Base-by-base conservation (phyloP, 1,284 basidiomycete species). In the Anthracocystis panici-leucophaei region DNA sequence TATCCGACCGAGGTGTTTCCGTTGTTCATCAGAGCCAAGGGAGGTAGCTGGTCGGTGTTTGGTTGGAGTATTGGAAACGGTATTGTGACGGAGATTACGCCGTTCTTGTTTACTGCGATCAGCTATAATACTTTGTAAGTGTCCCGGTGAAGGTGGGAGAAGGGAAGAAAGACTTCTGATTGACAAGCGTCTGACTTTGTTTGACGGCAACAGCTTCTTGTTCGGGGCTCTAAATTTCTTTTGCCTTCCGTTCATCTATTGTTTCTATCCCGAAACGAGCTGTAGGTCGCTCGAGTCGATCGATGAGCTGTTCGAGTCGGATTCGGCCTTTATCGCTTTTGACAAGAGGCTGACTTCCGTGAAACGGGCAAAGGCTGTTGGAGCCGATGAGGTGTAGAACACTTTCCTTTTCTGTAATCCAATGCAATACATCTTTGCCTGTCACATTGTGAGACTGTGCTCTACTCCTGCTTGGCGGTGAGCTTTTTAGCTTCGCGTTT, bases 121-220 rank as follows among this genome's bases (percentile, higher is more conserved):
- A 58, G 62, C 41, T 70, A 49, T 49, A 70, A 70, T 31, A 70
- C 67, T 0, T 70, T 70, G 65, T 68, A 62, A 68, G 65, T 62
- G 49, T 51, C 31, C 12, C 35, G 12, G 12, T 14, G 14, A 16
- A 16, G 14, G 12, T 16, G 12, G 35, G 4, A 5, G 12, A 38
- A 38, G 11, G 12, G 35, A 16, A 12, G 35, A 16, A 2, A 38
- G 35, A 16, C 1, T 38, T 16, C 14, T 6, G 14, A 38, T 12
- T 38, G 35, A 38, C 35, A 38, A 10, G 4, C 8, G 2, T 33
- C 31, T 33, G 4, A 8, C 25, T 12, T 23, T 35, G 27, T 5
- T 18, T 40, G 21, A 40, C 14, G 20, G 16, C 18, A 25, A 45
- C 35, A 64, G 62, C 52, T 66, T 60, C 59, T 31, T 72, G 46